These are phyloP conservation scores for Forsythia suspensa DNA, from an alignment of 257 asterid species.

Conservation along the genomic window DNA sequence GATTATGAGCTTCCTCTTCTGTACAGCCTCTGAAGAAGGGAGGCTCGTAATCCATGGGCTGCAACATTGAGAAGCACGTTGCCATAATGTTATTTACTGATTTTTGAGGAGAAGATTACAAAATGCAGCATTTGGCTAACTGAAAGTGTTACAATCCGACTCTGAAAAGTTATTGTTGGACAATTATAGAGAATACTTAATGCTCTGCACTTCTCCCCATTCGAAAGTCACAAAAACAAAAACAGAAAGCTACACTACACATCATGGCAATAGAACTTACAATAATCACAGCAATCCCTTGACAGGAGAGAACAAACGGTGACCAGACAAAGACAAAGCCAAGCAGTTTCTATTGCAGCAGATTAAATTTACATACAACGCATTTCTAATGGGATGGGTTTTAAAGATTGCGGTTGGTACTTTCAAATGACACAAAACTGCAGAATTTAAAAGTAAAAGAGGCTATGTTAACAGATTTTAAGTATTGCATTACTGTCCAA, in stretches of 20 bases:
- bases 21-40: slow-evolving; percentile 92
- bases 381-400: neutral
- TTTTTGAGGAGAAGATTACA: neutral
- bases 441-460: neutral
- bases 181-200: neutral
- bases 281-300: neutral
- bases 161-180: neutral
- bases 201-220: neutral
- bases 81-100: neutral
- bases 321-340: neutral
- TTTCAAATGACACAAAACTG: neutral
- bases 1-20: slow-evolving; percentile 73
- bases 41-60: slow-evolving; percentile 98
- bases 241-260: neutral
- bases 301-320: neutral
- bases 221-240: neutral
- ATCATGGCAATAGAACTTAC: neutral
- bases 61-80: slow-evolving; percentile 38
- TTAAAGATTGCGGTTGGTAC: neutral
- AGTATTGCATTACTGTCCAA: neutral
- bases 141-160: neutral
- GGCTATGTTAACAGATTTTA: neutral
- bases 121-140: slow-evolving; percentile 15
- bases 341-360: neutral
- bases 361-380: neutral